A percentile compares a stretch with the other conserved stretches of the same genome.
Conservation (phyloP, 1,284 basidiomycete species). For the Sporisorium sorghi region DNA sequence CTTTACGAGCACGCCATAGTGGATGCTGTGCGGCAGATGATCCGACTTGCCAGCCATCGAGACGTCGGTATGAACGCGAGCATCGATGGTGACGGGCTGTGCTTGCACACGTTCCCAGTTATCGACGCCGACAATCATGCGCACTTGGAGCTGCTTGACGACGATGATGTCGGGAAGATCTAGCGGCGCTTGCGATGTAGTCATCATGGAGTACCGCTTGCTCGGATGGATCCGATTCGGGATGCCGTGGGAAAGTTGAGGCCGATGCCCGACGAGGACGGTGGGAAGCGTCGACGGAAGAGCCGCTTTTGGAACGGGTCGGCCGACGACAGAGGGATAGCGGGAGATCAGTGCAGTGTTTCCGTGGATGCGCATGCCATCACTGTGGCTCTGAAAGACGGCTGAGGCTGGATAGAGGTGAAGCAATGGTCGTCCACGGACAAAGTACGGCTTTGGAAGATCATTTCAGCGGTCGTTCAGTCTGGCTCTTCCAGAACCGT, state of each 20-base stretch:
- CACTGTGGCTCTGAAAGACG: not conserved
- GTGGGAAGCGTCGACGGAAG: slow-evolving; percentile 4
- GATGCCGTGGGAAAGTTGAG: not conserved
- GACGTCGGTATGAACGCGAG: slow-evolving; percentile 75
- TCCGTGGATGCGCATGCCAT: slow-evolving; percentile 26
- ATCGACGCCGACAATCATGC: slow-evolving; percentile 64
- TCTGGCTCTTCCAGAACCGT: not conserved
- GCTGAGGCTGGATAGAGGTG: not conserved
- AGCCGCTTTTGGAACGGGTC: slow-evolving; percentile 7
- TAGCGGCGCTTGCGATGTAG: slow-evolving; percentile 16
- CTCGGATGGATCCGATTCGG: not conserved
- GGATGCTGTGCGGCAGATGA: slow-evolving; percentile 74
- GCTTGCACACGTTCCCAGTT: slow-evolving; percentile 65
- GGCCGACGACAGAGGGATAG: slow-evolving; percentile 3
- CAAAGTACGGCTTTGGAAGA: not conserved
- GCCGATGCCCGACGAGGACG: not conserved
- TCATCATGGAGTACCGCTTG: slow-evolving; percentile 15
- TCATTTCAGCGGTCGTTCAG: too few relatives aligned
- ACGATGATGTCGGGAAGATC: slow-evolving; percentile 59
- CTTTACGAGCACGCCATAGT: slow-evolving; percentile 66
- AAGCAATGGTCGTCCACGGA: not conserved
- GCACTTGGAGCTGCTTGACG: slow-evolving; percentile 60
- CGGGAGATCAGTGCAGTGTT: not conserved
- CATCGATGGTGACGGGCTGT: slow-evolving; percentile 76
- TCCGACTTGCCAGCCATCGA: slow-evolving; percentile 74